phyloP scores from a whole-genome alignment of 2,329 filamentous ascomycete genomes.

The Cladosporium sphaerospermum region DNA sequence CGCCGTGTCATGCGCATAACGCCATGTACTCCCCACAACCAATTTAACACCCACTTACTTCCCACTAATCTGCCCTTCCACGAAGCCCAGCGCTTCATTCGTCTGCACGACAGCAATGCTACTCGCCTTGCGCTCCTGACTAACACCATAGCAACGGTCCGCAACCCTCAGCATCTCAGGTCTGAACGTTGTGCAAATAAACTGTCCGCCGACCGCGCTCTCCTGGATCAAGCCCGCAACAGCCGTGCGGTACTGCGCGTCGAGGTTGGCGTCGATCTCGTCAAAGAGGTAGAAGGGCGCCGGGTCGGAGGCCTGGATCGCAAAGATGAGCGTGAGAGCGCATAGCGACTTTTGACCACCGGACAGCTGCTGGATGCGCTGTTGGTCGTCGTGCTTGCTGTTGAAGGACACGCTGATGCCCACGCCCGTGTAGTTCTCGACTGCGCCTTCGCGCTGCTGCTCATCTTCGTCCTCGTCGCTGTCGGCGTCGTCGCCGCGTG shows the following conservation, averaged over 20 bases:
- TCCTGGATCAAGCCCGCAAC: slow-evolving; percentile 80
- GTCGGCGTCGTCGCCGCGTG: slow-evolving; percentile 46
- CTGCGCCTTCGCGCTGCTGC: slow-evolving; percentile 36
- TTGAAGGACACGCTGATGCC: slow-evolving; percentile 98
- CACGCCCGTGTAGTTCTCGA: slow-evolving; percentile 95
- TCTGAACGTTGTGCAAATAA: slow-evolving; percentile 98
- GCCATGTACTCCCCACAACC: neutral
- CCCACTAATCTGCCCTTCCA: slow-evolving; percentile 68
- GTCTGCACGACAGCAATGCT: slow-evolving; percentile 83
- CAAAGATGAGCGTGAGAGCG: slow-evolving; percentile 94
- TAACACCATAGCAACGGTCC: slow-evolving; percentile 96
- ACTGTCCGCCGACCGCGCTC: slow-evolving; percentile 56
- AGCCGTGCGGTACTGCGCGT: slow-evolving; percentile 94
- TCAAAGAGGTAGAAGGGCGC: slow-evolving; percentile 99
- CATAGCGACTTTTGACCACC: slow-evolving; percentile 95
- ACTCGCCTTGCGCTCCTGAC: slow-evolving; percentile 86
- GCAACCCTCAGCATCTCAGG: slow-evolving; percentile 94
- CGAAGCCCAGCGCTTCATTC: slow-evolving; percentile 86
- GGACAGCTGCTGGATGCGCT: slow-evolving; percentile 92
- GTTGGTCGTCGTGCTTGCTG: slow-evolving; percentile 95
- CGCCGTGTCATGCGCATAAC: too few species aligned
- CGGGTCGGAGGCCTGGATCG: slow-evolving; percentile 95
- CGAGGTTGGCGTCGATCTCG: slow-evolving; percentile 96
- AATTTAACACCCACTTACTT: slow-evolving; percentile 12
- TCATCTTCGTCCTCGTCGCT: slow-evolving; percentile 41